Percentiles rank a stretch among this genome's conserved stretches.
Evolutionary conservation across 108 stramenopile genomes (phyloP).

Genomic region (Stephanodiscus minutulus): DNA sequence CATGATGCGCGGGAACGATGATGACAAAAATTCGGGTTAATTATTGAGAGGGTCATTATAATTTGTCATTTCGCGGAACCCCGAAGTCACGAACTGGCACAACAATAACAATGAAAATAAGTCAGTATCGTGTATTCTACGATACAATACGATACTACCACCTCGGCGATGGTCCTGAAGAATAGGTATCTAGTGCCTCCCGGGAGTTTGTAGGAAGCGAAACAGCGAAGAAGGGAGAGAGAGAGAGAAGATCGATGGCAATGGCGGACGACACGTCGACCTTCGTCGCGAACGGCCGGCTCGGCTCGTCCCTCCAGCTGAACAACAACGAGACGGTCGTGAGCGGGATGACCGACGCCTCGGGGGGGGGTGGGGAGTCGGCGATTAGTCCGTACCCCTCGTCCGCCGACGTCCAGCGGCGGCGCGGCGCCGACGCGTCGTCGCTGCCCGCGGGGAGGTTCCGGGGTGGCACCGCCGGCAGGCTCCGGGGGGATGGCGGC

Average conservation of each 20-base stretch:
- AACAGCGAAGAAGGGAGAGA: no score
- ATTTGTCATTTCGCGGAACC: neutral
- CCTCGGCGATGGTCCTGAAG: no score
- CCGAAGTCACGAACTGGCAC: neutral
- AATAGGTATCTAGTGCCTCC: no score
- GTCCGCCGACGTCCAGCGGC: neutral
- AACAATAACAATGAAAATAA: neutral
- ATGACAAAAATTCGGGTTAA: no score
- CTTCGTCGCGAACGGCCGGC: neutral
- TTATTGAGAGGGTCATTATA: no score
- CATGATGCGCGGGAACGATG: no score
- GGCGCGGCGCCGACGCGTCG: neutral
- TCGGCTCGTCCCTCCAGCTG: neutral
- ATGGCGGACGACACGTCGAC: slow-evolving; percentile 3
- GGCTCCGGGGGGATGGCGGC: neutral
- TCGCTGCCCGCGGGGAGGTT: neutral
- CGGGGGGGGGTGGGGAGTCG: neutral
- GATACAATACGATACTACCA: neutral
- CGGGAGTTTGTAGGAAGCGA: no score
- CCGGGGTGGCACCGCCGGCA: neutral
- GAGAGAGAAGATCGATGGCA: no score
- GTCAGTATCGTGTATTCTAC: neutral
- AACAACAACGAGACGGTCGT: neutral
- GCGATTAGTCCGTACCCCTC: neutral
- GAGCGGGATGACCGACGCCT: slow-evolving; percentile 1